Conservation (phyloP, 2,329 filamentous ascomycete genomes). For the Aspergillus fumigatiaffinis region DNA sequence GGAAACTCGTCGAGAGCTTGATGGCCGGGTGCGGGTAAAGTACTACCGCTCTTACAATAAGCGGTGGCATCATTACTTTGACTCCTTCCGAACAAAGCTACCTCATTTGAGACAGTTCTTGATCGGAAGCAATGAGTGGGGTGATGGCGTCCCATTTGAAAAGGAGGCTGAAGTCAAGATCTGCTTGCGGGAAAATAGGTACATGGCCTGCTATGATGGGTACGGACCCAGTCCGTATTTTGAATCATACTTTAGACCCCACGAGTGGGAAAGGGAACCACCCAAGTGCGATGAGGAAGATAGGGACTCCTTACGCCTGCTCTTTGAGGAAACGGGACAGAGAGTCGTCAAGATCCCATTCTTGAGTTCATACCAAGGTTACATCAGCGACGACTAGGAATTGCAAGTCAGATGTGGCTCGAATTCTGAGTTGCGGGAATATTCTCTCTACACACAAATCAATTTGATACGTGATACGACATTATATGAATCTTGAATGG, state of each 20-base stretch:
- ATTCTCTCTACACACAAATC: background rate
- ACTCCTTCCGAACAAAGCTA: conserved; percentile 13
- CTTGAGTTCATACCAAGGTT: background rate
- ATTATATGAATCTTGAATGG: too few relatives aligned
- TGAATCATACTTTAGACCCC: background rate
- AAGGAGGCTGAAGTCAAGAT: conserved; percentile 12
- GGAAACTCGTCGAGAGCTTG: background rate
- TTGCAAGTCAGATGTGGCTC: background rate
- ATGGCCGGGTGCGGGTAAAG: background rate
- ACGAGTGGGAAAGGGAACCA: background rate
- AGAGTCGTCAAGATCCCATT: background rate
- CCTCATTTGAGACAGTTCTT: conserved; percentile 12
- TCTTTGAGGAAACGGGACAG: background rate
- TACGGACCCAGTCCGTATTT: conserved; percentile 17
- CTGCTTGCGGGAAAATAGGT: conserved; percentile 10
- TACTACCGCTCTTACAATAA: conserved; percentile 5
- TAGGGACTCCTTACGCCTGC: background rate
- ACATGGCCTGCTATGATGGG: conserved; percentile 19
- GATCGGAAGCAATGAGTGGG: conserved; percentile 4
- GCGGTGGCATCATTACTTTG: conserved; percentile 20
- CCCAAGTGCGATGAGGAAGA: background rate
- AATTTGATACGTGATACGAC: background rate
- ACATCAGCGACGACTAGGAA: background rate
- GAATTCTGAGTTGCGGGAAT: background rate
- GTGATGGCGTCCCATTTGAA: conserved; percentile 17